Conservation (phyloP, 2,329 filamentous ascomycete species). For the Alternaria gansuensis region DNA sequence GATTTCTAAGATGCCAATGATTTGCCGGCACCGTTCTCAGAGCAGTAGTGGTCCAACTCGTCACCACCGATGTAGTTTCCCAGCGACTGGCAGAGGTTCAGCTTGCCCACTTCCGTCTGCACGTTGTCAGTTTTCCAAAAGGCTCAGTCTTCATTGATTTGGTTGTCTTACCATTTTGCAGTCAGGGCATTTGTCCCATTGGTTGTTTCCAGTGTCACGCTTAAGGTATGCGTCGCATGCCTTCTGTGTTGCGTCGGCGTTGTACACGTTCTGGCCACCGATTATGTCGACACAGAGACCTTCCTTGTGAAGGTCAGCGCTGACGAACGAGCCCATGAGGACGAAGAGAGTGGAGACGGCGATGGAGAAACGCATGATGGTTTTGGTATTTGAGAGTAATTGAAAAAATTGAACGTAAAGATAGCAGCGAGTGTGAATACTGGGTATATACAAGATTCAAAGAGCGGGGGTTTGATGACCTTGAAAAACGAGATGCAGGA, state of each 20-base stretch:
- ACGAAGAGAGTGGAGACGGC: slow-evolving; percentile 20
- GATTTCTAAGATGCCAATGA: slow-evolving; percentile 20
- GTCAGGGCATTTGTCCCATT: slow-evolving; percentile 44
- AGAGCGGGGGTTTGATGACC: not conserved
- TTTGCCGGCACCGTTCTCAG: slow-evolving; percentile 29
- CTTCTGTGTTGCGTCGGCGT: slow-evolving; percentile 32
- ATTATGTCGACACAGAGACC: slow-evolving; percentile 34
- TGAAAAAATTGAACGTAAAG: slow-evolving; percentile 1
- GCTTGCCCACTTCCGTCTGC: slow-evolving; percentile 29
- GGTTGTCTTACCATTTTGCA: slow-evolving; percentile 34
- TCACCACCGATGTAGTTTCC: slow-evolving; percentile 43
- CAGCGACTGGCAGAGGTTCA: slow-evolving; percentile 35
- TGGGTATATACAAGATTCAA: slow-evolving; percentile 14
- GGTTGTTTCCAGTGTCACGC: slow-evolving; percentile 40
- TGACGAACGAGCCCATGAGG: slow-evolving; percentile 28
- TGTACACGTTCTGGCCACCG: slow-evolving; percentile 34
- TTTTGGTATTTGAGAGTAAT: slow-evolving; percentile 5
- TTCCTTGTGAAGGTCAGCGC: slow-evolving; percentile 33
- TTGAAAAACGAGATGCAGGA: not conserved
- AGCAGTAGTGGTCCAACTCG: slow-evolving; percentile 42
- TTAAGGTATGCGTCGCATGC: slow-evolving; percentile 33
- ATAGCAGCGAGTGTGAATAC: slow-evolving; percentile 6
- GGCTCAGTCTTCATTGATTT: not conserved
- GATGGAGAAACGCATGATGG: slow-evolving; percentile 33
- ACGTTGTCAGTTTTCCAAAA: slow-evolving; percentile 3